These are phyloP conservation scores for Malassezia pachydermatis DNA, from an alignment of 1,284 basidiomycete genomes.

Conservation along the genomic window DNA sequence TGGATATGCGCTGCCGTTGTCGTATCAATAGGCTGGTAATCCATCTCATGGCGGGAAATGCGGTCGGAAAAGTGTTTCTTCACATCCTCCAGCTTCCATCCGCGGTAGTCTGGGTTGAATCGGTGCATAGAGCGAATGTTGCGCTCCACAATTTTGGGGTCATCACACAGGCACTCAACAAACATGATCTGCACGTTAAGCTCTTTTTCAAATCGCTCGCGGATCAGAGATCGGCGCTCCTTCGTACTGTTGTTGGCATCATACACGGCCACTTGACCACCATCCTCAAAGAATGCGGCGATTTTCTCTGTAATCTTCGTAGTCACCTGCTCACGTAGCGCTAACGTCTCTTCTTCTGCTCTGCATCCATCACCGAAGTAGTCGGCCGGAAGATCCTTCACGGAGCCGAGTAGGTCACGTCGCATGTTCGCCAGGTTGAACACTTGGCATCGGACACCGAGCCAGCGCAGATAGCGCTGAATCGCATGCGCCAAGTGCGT, in stretches of 20 bases:
- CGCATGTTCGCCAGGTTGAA: slow-evolving; percentile 91
- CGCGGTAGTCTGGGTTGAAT: slow-evolving; percentile 60
- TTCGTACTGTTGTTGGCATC: slow-evolving; percentile 92
- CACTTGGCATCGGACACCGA: slow-evolving; percentile 88
- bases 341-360: slow-evolving; percentile 67
- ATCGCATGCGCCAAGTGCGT: slow-evolving; percentile 91
- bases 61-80: slow-evolving; percentile 80
- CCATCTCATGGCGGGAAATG: slow-evolving; percentile 74
- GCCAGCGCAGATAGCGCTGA: slow-evolving; percentile 93
- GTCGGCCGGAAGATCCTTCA: slow-evolving; percentile 74
- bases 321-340: slow-evolving; percentile 63
- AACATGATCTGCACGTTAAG: slow-evolving; percentile 81
- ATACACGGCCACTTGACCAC: slow-evolving; percentile 92
- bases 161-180: slow-evolving; percentile 56
- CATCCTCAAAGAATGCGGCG: slow-evolving; percentile 66
- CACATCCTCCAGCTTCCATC: slow-evolving; percentile 83
- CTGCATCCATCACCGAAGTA: slow-evolving; percentile 75
- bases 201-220: slow-evolving; percentile 62
- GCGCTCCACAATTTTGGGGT: slow-evolving; percentile 72
- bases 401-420: slow-evolving; percentile 74
- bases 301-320: slow-evolving; percentile 76
- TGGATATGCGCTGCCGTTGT: slow-evolving; percentile 77
- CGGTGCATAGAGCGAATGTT: slow-evolving; percentile 60
- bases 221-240: slow-evolving; percentile 60
- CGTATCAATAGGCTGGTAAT: slow-evolving; percentile 73